Evolutionary conservation across 192 early-diverging fungal genomes (phyloP), one percentile per base, ranked within the genome.

Genomic region (Coemansia javaensis): DNA sequence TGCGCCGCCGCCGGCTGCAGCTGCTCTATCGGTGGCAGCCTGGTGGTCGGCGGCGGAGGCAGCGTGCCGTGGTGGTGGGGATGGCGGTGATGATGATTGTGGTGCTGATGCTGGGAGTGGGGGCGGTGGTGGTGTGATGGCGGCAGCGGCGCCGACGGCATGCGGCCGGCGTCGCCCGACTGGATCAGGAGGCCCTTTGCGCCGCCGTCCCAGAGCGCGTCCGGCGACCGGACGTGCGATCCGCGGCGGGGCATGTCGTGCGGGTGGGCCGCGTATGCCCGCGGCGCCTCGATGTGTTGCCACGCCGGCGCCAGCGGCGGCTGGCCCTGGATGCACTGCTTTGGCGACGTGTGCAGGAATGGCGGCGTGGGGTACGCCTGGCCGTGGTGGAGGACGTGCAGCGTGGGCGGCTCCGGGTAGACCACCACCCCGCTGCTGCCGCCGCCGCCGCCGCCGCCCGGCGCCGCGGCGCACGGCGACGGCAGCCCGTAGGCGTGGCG

Each of bases 261-360:
- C n/a, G 25, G 12, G 13, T 13, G 40, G 3, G 16, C 25, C 4
- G 49, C 46, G 28, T 59, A 57, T n/a, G 47, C 30, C 25, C 27
- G 44, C 12, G 67, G 67, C 17, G 67, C 30, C 37, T 63, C 60
- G 47, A 41, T 54, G 47, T 63, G 67, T 42, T 71, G 67, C 67
- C 67, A 71, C 13, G 63, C 52, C 2, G 67, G 59, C 32, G 21
- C 25, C 15, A 40, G 10, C 21, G 47, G 24, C 15, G 40, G 18
- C 18, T 18, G 46, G 28, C 28, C 9, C 40, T 1, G 11, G 21
- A 5, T 15, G 11, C 17, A 12, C 21, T 20, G 40, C 11, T 24
- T 21, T 6, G 17, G 23, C 22, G 1, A 11, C 40, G 10, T 30
- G 28, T 9, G 1, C 8, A 9, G 28, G 28, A 7, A 9, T 1